Evolutionary conservation across 352 stramenopile species (phyloP).

Genomic region (Pythium coloratum): DNA sequence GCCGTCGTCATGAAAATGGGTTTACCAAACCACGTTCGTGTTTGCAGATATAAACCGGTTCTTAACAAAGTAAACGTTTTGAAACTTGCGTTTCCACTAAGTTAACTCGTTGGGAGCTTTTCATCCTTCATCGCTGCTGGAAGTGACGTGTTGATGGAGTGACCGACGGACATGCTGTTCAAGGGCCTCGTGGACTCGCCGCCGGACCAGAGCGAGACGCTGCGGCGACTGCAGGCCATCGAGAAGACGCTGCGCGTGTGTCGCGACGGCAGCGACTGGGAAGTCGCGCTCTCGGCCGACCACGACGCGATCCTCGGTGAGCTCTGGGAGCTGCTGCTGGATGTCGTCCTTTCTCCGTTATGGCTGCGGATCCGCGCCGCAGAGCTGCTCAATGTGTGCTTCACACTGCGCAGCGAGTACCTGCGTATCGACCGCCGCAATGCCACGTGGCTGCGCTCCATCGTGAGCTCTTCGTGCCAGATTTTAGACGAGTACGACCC

Average conservation of each 20-base stretch:
- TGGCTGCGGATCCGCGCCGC: conserved; percentile 60
- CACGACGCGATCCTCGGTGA: conserved; percentile 35
- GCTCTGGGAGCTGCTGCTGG: conserved; percentile 64
- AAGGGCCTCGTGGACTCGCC: conserved; percentile 50
- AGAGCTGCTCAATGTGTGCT: conserved; percentile 56
- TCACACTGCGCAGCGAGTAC: conserved; percentile 29
- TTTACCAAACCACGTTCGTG: too few species aligned
- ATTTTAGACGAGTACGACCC: conserved; percentile 58
- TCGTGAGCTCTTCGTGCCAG: conserved; percentile 75
- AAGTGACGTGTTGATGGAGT: background rate
- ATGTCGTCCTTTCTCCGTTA: conserved; percentile 71
- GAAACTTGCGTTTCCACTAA: background rate
- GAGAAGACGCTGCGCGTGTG: conserved; percentile 37
- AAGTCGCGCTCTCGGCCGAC: conserved; percentile 18
- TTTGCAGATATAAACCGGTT: too few species aligned
- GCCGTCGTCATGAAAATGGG: too few species aligned
- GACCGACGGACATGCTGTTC: conserved; percentile 11
- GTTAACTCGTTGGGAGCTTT: background rate
- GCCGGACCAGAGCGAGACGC: conserved; percentile 47
- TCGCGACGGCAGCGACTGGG: conserved; percentile 19
- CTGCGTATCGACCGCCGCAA: conserved; percentile 25
- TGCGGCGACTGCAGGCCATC: conserved; percentile 47
- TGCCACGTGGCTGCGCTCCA: conserved; percentile 55
- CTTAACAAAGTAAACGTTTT: too few species aligned
- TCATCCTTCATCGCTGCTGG: background rate